Conservation (phyloP, 306 rosid species). For the Glycyrrhiza uralensis region DNA sequence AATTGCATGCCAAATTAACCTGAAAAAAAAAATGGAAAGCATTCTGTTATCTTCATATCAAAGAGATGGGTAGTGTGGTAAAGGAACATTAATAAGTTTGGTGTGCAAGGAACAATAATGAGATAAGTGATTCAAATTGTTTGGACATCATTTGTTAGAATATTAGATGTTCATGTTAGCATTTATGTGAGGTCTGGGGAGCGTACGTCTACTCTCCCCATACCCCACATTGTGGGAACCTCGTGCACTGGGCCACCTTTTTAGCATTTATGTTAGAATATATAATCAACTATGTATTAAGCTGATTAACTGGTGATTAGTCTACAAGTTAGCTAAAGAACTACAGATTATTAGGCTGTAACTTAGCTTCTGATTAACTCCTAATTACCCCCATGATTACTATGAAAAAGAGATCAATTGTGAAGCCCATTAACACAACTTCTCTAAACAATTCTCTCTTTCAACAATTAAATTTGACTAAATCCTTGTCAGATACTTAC, state of each 20-base stretch:
- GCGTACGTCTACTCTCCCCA: too few species aligned
- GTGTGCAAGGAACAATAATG: too few species aligned
- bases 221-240: too few species aligned
- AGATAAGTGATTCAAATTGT: background rate
- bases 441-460: background rate
- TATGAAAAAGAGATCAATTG: background rate
- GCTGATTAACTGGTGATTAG: background rate
- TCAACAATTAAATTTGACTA: background rate
- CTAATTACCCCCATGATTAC: background rate
- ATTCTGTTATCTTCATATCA: background rate
- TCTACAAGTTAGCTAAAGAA: background rate
- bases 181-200: background rate
- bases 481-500: background rate
- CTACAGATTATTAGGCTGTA: too few species aligned
- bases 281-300: background rate
- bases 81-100: background rate
- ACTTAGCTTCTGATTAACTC: background rate
- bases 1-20: conserved; percentile 56
- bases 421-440: background rate
- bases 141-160: background rate
- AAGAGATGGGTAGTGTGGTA: background rate
- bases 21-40: background rate
- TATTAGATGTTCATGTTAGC: background rate
- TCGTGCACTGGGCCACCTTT: too few species aligned
- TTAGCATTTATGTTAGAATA: background rate